Base-by-base conservation (phyloP, 2,329 filamentous ascomycete species). In the Pseudogymnoascus sp. region DNA sequence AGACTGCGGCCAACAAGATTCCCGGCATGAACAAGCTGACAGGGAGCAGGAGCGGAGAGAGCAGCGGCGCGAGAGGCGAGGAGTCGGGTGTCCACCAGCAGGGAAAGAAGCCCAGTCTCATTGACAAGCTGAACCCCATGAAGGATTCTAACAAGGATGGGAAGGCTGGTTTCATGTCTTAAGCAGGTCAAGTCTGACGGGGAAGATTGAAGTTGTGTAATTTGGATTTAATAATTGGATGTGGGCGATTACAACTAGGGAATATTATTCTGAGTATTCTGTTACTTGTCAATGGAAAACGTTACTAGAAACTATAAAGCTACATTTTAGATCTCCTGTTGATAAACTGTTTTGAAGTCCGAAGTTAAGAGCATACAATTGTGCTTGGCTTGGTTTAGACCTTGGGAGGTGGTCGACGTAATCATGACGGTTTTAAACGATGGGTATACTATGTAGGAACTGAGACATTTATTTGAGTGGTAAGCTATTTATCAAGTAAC, bases 71-170 rank as follows among this genome's bases (percentile, higher is more conserved):
- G 6, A 55, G 49, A 55, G 25, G 25, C n/a, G 49, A 55, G 9
- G 49, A 55, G 23, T 25, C 41, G 4, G 41, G 21, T n/a, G 5
- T 4, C 8, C 7, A 52, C 45, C 45, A 52, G 49, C 49, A 55
- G n/a, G 58, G 38, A 18, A 71, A 72, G 58, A 83, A 83, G 73
- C 76, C 81, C 1, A 73, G 75, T 14, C 65, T 86, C 64, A 70
- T 81, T 72, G 77, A 84, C 63, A 81, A 79, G 69, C 64, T 85
- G 38, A 85, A 86, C 73, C 82, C 83, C 1, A 78, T 73, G 72
- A 76, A 74, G 41, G 82, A 85, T 68, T 65, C 81, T 28, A 76
- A 83, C 66, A 75, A 79, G 40, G 82, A 86, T 71, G 83, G 83
- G 63, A 82, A 84, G 76, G 72, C 74, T 28, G 82, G 82, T 2